Base-by-base conservation (phyloP, 139 green algal genomes). In the Zygnema cylindricum region DNA sequence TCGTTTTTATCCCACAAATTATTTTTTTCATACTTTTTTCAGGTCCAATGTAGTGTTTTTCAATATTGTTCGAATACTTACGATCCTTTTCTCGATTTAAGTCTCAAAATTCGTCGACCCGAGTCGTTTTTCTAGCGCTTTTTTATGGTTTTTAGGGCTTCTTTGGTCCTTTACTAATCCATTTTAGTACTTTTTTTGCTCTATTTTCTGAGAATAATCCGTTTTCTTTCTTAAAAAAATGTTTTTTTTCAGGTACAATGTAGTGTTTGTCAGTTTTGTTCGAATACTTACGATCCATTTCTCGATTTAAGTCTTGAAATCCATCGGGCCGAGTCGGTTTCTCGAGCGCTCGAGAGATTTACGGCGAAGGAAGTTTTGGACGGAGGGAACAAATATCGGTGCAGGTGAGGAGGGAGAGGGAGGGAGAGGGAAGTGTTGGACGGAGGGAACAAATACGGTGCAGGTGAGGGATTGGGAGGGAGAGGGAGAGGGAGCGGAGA, bases 11-110 rank as follows among this genome's bases (percentile, higher is more conserved):
- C n/a, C n/a, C n/a, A n/a, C n/a, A n/a, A n/a, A n/a, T 25, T 25
- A 63, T 63, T 7, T 25, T 25, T 63, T n/a, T n/a, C n/a, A n/a
- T n/a, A n/a, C n/a, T n/a, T 7, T 63, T 7, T 7, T 63, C 93
- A 98, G 95, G 94, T 98, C 22, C 94, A 95, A 83, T 99, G 97
- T n/a, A n/a, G n/a, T n/a, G n/a, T n/a, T n/a, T n/a, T n/a, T n/a
- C n/a, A n/a, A n/a, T n/a, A n/a, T n/a, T n/a, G n/a, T n/a, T n/a
- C n/a, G n/a, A n/a, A n/a, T n/a, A n/a, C n/a, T n/a, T n/a, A n/a
- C n/a, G n/a, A n/a, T n/a, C n/a, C n/a, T n/a, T n/a, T n/a, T n/a
- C n/a, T n/a, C n/a, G n/a, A n/a, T n/a, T n/a, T n/a, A n/a, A n/a
- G n/a, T n/a, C n/a, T n/a, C n/a, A n/a, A n/a, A n/a, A n/a, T n/a